Percentiles rank a stretch among this genome's conserved stretches.
Evolutionary conservation across 1,284 basidiomycete species (phyloP).

Genomic region (Puccinia sorghi): DNA sequence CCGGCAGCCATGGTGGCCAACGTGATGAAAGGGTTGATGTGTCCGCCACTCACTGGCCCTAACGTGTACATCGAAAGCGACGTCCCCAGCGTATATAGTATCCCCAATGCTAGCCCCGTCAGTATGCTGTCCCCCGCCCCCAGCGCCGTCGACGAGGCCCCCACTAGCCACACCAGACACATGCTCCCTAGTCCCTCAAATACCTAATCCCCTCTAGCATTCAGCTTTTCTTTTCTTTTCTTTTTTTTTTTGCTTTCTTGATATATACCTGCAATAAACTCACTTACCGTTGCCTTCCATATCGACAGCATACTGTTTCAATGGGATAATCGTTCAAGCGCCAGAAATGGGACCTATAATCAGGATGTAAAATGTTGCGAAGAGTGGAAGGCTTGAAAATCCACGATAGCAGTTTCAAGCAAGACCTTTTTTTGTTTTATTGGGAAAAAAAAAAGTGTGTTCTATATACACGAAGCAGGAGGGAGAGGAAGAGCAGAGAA

Average conservation of each 20-base stretch:
- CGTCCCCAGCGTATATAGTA: conserved; percentile 12
- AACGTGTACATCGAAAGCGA: conserved; percentile 28
- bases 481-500: too few species aligned
- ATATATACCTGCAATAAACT: background rate
- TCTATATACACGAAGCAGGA: too few species aligned
- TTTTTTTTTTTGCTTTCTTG: too few species aligned
- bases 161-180: conserved; percentile 32
- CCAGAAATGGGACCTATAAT: too few species aligned
- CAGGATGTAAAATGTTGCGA: too few species aligned
- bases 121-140: conserved; percentile 10
- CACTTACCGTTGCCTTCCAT: conserved; percentile 26
- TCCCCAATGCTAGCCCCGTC: conserved; percentile 14
- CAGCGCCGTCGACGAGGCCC: conserved; percentile 18
- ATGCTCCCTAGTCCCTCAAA: conserved; percentile 43
- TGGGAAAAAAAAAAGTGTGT: too few species aligned
- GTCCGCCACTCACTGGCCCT: conserved; percentile 27
- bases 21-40: conserved; percentile 47
- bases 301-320: background rate
- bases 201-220: background rate
- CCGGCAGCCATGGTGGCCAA: conserved; percentile 6
- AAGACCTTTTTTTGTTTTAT: too few species aligned
- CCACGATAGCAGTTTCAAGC: too few species aligned
- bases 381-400: too few species aligned
- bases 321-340: too few species aligned
- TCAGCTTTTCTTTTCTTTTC: too few species aligned